Evolutionary conservation across 139 green algal species (phyloP), one percentile per base, ranked within the genome.

Genomic region (Volvox reticuliferus): DNA sequence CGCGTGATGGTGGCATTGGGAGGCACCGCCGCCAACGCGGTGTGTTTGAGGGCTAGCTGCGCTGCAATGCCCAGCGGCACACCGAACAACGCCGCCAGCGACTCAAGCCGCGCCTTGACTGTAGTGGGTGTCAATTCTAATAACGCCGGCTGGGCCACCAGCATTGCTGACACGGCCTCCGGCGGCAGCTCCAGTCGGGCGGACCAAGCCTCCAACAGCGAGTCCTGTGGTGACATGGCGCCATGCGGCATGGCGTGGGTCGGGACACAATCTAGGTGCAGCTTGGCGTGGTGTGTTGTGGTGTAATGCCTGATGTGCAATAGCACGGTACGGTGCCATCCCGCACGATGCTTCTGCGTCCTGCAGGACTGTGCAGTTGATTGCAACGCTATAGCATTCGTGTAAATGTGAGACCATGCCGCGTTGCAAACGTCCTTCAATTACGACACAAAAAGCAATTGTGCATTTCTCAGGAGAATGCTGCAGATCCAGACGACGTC

Each of bases 1-100:
- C 91, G 89, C 19, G 94, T 95, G 88, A 96, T 96, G 89, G 90
- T 94, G 5, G 91, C 92, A 77, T 96, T 96, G 71, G 94, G 94
- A 37, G 94, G 94, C 37, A 95, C 91, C 65, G 92, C 86, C 36
- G 78, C 91, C 83, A 96, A 79, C 16, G 86, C 94, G 14, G 94
- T 78, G 91, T 96, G 94, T 81, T 93, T 93, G 68, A 93, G 55
- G 73, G 93, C 78, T 82, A 95, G 94, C 92, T 94, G 91, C 17
- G 80, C 84, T 2, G 89, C 92, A 13, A 93, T 80, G 24, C 13
- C 55, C 12, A 65, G 30, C 36, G 87, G 87, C 85, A 92, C 92
- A 32, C 79, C 88, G 62, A 96, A 93, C 87, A 96, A 91, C 61
- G 94, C 94, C 68, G 82, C 87, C 37, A 96, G 87, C 6, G 76